Percentiles rank a stretch among this genome's conserved stretches.
phyloP scores from a whole-genome alignment of 1,284 basidiomycete genomes.

The Sporisorium scitamineum region DNA sequence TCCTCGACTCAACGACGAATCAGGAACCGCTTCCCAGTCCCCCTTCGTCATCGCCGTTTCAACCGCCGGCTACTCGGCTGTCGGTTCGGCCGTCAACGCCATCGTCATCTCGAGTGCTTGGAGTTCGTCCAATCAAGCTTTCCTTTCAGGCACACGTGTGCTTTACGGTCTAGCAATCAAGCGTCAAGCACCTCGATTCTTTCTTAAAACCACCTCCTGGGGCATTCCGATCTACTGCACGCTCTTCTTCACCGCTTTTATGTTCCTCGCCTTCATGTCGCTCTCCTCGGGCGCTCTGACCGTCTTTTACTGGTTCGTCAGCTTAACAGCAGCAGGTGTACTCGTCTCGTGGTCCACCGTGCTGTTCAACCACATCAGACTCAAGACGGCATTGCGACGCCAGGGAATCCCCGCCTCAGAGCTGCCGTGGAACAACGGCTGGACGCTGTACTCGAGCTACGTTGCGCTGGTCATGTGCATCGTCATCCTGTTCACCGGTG shows the following conservation, averaged over 20 bases:
- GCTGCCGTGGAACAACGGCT: conserved; percentile 69
- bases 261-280: conserved; percentile 76
- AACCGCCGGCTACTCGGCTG: conserved; percentile 70
- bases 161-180: conserved; percentile 79
- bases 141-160: conserved; percentile 83
- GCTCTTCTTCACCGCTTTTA: conserved; percentile 77
- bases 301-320: conserved; percentile 76
- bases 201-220: conserved; percentile 76
- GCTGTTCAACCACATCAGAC: conserved; percentile 79
- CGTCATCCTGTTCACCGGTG: conserved; percentile 67
- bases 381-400: conserved; percentile 76
- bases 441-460: conserved; percentile 65
- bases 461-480: conserved; percentile 35
- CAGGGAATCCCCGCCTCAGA: conserved; percentile 75
- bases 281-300: conserved; percentile 65
- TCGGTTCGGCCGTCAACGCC: conserved; percentile 77
- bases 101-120: conserved; percentile 81
- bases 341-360: conserved; percentile 87
- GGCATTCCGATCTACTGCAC: conserved; percentile 84
- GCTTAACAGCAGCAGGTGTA: conserved; percentile 77
- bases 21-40: conserved; percentile 36
- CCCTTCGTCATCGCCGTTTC: conserved; percentile 69
- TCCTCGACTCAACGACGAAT: conserved; percentile 45
- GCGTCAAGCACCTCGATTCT: conserved; percentile 81
- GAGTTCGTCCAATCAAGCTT: conserved; percentile 84